Evolutionary conservation across 768 basidiomycete species (phyloP), one percentile per base, ranked within the genome.

Genomic region (Rhizopogon sp.): DNA sequence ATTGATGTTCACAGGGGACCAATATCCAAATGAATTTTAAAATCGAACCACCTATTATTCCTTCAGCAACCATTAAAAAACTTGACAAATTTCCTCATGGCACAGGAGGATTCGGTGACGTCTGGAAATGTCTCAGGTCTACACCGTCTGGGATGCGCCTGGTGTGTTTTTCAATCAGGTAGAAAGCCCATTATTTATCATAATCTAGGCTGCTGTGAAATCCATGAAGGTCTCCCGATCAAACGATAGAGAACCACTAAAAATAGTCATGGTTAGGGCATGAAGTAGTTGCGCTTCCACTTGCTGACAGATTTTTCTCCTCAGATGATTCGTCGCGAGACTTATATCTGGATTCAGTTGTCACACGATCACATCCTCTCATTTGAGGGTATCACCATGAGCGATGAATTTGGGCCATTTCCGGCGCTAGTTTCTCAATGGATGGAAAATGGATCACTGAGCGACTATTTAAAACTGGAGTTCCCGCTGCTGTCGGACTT

Each of bases 241-340:
- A 25, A 3, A 25, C 22, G 22, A 25, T 25, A 44, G 20, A 4
- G 31, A 39, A 8, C 17, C 25, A 4, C 5, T 25, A 3, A 25
- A 22, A 31, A 47, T 47, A 39, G 20, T 31, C 17, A 28, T 31
- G 5, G 56, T 57, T 37, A 16, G 53, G 9, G 3, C 22, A 28
- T 31, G 17, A 16, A 39, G 35, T 4, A 10, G 8, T 14, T 11
- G 4, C 35, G 13, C 7, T 45, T 33, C 7, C n/a, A 13, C 10
- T 31, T 16, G 35, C 35, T 35, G 35, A 35, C 1, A 11, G 9
- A 10, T 25, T 56, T 39, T 25, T 0, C 57, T 29, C 61, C 61
- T 40, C 41, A 70, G 69, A 57, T 56, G 52, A 66, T 70, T 43
- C 61, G 57, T 33, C 59, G 62, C 39, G 71, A 71, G 54, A 62